Base-by-base conservation (phyloP, 2,329 filamentous ascomycete species). In the Botrytis hyacinthi region DNA sequence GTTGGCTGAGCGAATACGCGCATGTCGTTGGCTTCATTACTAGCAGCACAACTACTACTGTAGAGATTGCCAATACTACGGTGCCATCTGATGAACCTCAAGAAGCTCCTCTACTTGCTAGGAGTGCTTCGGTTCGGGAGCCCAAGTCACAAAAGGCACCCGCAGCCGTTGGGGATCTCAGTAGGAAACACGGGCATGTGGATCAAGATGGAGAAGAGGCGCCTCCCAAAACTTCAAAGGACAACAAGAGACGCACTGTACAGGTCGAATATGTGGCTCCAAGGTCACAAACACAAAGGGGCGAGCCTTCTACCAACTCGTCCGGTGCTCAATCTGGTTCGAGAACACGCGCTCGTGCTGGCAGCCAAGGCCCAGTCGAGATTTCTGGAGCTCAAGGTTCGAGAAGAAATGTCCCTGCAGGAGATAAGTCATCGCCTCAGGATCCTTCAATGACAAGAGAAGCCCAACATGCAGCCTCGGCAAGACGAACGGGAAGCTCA, bases 261-360 rank as follows among this genome's bases (percentile, higher is more conserved):
- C 96, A 99, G 83, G 93, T 99, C 75, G 96, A 99, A 84, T 99
- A 99, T 82, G 96, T 98, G 73, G 93, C 95, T 32, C 96, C 96
- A 37, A 91, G 91, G 40, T 97, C 94, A 9, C 91, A 95, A 80
- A 98, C 95, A 0, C 88, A 91, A 75, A 89, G 95, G 76, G 94
- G 81, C 32, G 82, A 81, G 71, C 74, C 78, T 62, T 76, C 72
- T 18, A 29, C 48, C n/a, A 70, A 60, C 35, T 60, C 71, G 16
- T 46, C 82, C 7, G 75, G 80, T 51, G 80, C 81, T 22, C 78
- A 81, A 67, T 77, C 77, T 68, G 74, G 73, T 35, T 78, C 87
- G 73, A 84, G 86, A 79, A 85, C 87, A 68, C 85, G 88, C 73
- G 86, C 86, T 76, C 86, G 87, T 75, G 84, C 86, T 37, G 86